phyloP scores from a whole-genome alignment of 306 rosid genomes.

The Dalbergia cochinchinensis region DNA sequence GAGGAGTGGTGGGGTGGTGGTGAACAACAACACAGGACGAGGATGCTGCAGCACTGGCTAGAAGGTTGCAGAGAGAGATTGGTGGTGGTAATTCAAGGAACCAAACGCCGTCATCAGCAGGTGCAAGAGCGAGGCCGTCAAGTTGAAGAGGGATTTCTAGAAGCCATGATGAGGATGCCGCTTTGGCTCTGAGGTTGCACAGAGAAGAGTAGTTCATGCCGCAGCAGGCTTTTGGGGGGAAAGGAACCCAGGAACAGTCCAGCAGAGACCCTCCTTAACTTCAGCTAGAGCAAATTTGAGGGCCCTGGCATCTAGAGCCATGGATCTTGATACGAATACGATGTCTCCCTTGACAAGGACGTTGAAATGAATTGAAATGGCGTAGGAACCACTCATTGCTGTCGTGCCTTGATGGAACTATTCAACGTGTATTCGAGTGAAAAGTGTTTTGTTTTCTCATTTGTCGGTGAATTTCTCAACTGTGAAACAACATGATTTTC shows the following conservation, averaged over 20 bases:
- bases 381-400: too few species aligned
- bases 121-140: slow-evolving; percentile 49
- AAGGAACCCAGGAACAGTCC: slow-evolving; percentile 44
- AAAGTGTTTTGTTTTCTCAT: too few species aligned
- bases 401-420: too few species aligned
- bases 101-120: too few species aligned
- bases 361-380: too few species aligned
- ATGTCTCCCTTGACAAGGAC: too few species aligned
- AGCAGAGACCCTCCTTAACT: slow-evolving; percentile 46
- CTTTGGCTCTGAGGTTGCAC: slow-evolving; percentile 85
- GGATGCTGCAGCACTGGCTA: slow-evolving; percentile 52
- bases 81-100: slow-evolving; percentile 32
- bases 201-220: too few species aligned
- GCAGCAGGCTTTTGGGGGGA: slow-evolving; percentile 59
- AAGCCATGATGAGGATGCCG: slow-evolving; percentile 85
- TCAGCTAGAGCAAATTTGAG: slow-evolving; percentile 70
- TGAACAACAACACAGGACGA: slow-evolving; percentile 43
- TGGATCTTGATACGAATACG: slow-evolving; percentile 24
- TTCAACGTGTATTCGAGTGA: too few species aligned
- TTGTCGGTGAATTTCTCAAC: too few species aligned
- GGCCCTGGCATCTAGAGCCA: slow-evolving; percentile 82
- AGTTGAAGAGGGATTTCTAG: slow-evolving; percentile 59
- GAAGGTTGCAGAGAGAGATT: slow-evolving; percentile 46
- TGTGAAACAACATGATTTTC: too few species aligned
- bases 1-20: slow-evolving; percentile 34